Percentiles rank a stretch among this genome's conserved stretches.
Evolutionary conservation across 2,329 filamentous ascomycete species (phyloP).

Genomic region (Apiospora malaysiana): DNA sequence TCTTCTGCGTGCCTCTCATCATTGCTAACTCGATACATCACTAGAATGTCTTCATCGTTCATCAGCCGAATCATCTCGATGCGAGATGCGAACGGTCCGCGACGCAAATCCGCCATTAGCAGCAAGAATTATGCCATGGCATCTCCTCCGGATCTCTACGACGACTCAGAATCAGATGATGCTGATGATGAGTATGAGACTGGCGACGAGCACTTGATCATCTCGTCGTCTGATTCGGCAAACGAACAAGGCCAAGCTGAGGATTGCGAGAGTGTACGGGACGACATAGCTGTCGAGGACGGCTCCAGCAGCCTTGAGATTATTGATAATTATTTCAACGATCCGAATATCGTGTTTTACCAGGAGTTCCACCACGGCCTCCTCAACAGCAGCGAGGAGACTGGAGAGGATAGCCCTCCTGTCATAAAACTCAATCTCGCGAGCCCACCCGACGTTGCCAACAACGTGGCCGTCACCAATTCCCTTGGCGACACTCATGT

Average conservation of each 20-base stretch:
- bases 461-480: not conserved
- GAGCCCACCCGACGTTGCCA: not conserved
- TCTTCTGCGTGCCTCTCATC: not conserved
- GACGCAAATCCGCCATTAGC: not conserved
- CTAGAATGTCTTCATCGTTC: not conserved
- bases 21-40: not conserved
- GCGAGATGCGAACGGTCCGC: not conserved
- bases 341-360: not conserved
- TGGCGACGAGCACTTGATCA: not conserved
- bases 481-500: not conserved
- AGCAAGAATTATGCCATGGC: not conserved
- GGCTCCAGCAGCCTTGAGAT: not conserved
- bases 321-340: not conserved
- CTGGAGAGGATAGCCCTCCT: not conserved
- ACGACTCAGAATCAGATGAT: not conserved
- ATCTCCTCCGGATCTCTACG: not conserved
- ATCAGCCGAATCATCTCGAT: not conserved
- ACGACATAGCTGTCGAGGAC: too few relatives aligned
- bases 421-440: not conserved
- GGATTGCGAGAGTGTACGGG: not conserved
- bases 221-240: not conserved
- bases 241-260: not conserved
- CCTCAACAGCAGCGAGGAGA: not conserved
- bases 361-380: not conserved
- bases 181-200: not conserved